Evolutionary conservation across 2,329 filamentous ascomycete genomes (phyloP).

Genomic region (Fusarium sp.): DNA sequence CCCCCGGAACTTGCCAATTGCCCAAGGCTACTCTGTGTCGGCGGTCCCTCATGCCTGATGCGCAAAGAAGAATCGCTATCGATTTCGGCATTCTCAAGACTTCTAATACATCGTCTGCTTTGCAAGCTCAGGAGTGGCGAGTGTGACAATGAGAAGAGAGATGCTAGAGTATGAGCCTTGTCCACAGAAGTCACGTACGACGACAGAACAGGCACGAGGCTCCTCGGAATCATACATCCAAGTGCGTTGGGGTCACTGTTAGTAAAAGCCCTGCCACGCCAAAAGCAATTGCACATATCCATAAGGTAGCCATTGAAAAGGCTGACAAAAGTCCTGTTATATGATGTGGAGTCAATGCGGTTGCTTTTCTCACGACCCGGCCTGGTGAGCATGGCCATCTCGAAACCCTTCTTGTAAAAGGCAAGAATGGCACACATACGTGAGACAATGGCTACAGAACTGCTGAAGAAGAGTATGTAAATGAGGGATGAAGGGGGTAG

Average conservation of each 20-base stretch:
- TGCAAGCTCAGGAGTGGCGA: constrained; percentile 66
- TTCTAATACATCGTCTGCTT: constrained; percentile 64
- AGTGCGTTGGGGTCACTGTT: constrained; percentile 69
- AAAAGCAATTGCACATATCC: constrained; percentile 86
- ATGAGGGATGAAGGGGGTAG: constrained; percentile 74
- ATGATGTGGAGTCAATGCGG: constrained; percentile 52
- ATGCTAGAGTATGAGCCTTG: constrained; percentile 56
- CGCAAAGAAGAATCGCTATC: constrained; percentile 52
- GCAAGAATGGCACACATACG: constrained; percentile 76
- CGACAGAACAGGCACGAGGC: constrained; percentile 57
- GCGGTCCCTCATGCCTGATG: constrained; percentile 71
- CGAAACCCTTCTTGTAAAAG: constrained; percentile 78
- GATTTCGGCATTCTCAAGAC: constrained; percentile 65
- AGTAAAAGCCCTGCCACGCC: constrained; percentile 78
- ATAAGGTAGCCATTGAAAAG: constrained; percentile 86
- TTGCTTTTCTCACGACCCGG: constrained; percentile 41
- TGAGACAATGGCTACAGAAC: constrained; percentile 71
- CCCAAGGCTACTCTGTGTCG: constrained; percentile 73
- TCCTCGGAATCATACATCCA: constrained; percentile 60
- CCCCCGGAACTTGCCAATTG: constrained; percentile 73
- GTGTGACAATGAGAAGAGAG: constrained; percentile 67
- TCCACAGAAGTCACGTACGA: constrained; percentile 61
- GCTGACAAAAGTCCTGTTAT: constrained; percentile 69
- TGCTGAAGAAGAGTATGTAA: constrained; percentile 76
- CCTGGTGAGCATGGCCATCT: constrained; percentile 65